These are phyloP conservation scores for Pholiota adiposa DNA, from an alignment of 1,284 basidiomycete genomes.

Conservation along the genomic window DNA sequence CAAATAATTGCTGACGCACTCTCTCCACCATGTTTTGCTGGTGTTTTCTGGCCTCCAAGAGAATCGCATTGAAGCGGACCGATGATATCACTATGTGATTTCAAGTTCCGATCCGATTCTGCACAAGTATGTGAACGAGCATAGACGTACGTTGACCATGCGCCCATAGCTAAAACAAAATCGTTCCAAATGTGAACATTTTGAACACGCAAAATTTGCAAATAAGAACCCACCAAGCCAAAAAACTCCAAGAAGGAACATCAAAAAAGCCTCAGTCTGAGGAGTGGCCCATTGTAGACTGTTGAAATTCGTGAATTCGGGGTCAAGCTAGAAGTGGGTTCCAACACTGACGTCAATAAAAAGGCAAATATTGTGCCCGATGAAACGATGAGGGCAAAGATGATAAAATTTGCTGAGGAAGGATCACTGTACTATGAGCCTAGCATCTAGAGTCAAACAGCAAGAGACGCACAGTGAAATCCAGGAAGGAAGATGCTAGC, in stretches of 20 bases:
- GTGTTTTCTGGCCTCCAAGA: constrained; percentile 46
- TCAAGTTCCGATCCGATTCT: neutral
- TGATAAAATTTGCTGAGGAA: constrained; percentile 63
- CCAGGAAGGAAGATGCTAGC: constrained; percentile 66
- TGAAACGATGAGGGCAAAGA: constrained; percentile 67
- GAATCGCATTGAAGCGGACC: constrained; percentile 66
- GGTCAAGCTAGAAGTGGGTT: neutral
- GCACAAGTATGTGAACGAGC: neutral
- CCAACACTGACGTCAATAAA: constrained; percentile 50
- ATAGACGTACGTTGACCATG: constrained; percentile 68
- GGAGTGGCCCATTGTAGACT: constrained; percentile 75
- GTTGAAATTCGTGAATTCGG: constrained; percentile 14
- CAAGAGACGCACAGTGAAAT: constrained; percentile 56
- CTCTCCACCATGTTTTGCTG: constrained; percentile 59
- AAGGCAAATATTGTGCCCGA: constrained; percentile 65
- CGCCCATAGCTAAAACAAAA: constrained; percentile 59
- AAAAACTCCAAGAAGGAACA: constrained; percentile 60
- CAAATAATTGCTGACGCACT: constrained; percentile 44
- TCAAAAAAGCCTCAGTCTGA: constrained; percentile 55
- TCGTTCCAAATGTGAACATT: neutral
- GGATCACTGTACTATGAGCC: neutral
- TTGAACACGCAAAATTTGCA: neutral
- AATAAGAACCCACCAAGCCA: constrained; percentile 63
- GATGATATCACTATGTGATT: constrained; percentile 63
- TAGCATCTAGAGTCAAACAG: neutral